Evolutionary conservation across 495 filamentous ascomycete genomes (phyloP), one percentile per base, ranked within the genome.

Genomic region (Hypoxylon subgilvum): DNA sequence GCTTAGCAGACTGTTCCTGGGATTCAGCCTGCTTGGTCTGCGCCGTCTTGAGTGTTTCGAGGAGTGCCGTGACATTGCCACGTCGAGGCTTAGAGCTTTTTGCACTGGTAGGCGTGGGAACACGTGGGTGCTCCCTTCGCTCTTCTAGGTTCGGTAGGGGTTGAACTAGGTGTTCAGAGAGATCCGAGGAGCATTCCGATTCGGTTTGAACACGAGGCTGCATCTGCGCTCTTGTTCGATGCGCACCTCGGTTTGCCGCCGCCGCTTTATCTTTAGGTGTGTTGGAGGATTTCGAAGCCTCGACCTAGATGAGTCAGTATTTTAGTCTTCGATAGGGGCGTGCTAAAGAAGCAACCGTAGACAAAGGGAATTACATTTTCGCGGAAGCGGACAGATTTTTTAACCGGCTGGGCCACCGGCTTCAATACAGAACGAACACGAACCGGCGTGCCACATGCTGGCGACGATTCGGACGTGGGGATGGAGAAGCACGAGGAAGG

Each of bases 181-280:
- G 66, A 9, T 76, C 52, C 4, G 70, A 67, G 13, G 76, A 76
- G 42, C 63, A 68, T 55, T 77, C 75, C 1, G 76, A 74, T 46
- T 74, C 76, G 52, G 70, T 72, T 47, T 79, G 72, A 9, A 76
- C 76, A 41, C 70, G 72, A 10, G 76, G 68, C 31, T 79, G 76
- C 73, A 79, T 74, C 32, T 77, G 69, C 12, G 73, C 59, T 21
- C 72, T 61, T 14, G 64, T 53, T 23, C 70, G 68, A 49, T 68
- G 67, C 12, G 47, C 23, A 19, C 51, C 43, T 48, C 54, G 63
- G 55, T 65, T 68, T 4, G 62, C 22, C 30, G 70, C 63, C 22
- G 66, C 18, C 12, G 45, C 50, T 57, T 52, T 51, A 36, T 72
- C 69, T 18, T 72, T 68, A 1, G 59, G 52, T 18, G 64, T 57